These are phyloP conservation scores for Sphaerostilbella broomeana DNA, from an alignment of 2,329 filamentous ascomycete species.

Conservation along the genomic window DNA sequence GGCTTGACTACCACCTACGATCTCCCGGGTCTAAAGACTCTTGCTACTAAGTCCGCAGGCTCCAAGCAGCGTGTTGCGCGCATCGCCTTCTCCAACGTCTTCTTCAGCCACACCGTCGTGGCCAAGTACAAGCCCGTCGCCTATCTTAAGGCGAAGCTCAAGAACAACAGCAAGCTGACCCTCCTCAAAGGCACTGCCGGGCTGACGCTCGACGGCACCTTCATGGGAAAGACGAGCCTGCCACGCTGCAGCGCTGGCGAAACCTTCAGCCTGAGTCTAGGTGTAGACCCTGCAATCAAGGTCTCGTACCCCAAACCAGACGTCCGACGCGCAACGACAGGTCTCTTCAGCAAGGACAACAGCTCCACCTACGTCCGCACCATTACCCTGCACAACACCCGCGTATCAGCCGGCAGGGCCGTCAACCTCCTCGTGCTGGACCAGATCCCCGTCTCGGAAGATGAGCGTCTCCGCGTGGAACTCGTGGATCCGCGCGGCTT, in stretches of 20 bases:
- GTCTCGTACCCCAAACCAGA: slow-evolving; percentile 51
- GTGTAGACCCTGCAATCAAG: slow-evolving; percentile 52
- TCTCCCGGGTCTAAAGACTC: slow-evolving; percentile 50
- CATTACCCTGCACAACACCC: slow-evolving; percentile 46
- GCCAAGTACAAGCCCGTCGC: slow-evolving; percentile 55
- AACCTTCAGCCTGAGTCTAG: slow-evolving; percentile 46
- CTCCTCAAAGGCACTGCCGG: slow-evolving; percentile 49
- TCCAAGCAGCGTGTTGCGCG: slow-evolving; percentile 56
- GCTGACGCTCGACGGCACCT: slow-evolving; percentile 56
- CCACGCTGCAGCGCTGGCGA: slow-evolving; percentile 51
- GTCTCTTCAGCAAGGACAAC: slow-evolving; percentile 49
- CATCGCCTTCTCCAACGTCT: slow-evolving; percentile 42
- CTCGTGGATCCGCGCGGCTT: slow-evolving; percentile 45
- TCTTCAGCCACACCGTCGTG: slow-evolving; percentile 52
- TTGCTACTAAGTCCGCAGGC: slow-evolving; percentile 43
- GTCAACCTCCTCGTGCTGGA: slow-evolving; percentile 49
- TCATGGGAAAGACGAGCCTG: slow-evolving; percentile 50
- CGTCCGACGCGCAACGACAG: slow-evolving; percentile 43
- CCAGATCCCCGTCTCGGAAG: slow-evolving; percentile 56
- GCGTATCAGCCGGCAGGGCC: slow-evolving; percentile 28
- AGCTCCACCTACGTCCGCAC: slow-evolving; percentile 43
- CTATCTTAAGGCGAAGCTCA: slow-evolving; percentile 52
- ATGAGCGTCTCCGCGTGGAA: slow-evolving; percentile 49
- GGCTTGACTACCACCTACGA: slow-evolving; percentile 57
- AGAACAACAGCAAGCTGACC: slow-evolving; percentile 49